Evolutionary conservation across 2,329 filamentous ascomycete genomes (phyloP).

Genomic region (Escovopsis sp.): DNA sequence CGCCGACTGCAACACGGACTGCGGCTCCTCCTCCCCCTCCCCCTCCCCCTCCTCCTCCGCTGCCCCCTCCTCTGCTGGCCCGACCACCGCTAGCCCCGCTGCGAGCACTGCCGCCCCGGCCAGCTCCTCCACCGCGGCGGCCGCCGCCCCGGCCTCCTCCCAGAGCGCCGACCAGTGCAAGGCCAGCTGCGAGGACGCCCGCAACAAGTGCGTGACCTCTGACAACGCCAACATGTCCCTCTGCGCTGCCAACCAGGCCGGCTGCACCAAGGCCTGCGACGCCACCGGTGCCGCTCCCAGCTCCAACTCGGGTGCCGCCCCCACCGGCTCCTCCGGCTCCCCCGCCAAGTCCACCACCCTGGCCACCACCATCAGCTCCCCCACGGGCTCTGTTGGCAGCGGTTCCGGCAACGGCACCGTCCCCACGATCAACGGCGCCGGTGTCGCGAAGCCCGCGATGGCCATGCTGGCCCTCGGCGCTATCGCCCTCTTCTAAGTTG

Average conservation of each 20-base stretch:
- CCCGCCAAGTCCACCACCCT: not conserved
- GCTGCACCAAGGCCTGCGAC: not conserved
- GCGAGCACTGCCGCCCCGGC: no score
- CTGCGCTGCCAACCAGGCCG: no score
- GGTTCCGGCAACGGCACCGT: not conserved
- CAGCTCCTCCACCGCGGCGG: no score
- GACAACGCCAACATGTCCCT: no score
- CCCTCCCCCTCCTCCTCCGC: not conserved
- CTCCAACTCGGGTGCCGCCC: not conserved
- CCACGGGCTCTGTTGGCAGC: conserved; percentile 1
- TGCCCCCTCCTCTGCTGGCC: not conserved
- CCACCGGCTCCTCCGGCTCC: not conserved
- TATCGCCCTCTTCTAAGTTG: conserved; percentile 11
- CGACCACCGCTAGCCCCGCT: not conserved
- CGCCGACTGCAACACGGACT: not conserved
- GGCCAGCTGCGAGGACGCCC: no score
- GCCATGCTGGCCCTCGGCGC: conserved; percentile 12
- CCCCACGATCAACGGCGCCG: conserved; percentile 9
- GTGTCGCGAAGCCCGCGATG: conserved; percentile 9
- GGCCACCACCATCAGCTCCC: conserved; percentile 1
- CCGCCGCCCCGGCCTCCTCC: not conserved
- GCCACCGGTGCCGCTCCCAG: no score
- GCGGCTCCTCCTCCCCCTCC: not conserved
- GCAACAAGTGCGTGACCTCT: no score
- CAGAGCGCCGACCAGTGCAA: no score